phyloP scores from a whole-genome alignment of 2,329 filamentous ascomycete genomes.

The Colletotrichum sp. region DNA sequence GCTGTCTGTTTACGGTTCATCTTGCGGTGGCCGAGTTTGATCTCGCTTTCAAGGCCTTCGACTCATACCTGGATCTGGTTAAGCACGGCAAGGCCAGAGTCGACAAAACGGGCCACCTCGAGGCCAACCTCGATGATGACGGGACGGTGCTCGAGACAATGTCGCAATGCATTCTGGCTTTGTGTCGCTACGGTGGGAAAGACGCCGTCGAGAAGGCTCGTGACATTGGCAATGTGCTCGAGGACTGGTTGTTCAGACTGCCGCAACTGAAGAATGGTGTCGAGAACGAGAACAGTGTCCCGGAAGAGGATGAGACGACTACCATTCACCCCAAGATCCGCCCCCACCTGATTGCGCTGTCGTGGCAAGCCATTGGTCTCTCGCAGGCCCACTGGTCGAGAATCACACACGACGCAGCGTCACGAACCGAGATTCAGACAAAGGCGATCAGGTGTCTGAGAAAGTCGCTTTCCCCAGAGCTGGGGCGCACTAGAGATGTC shows the following conservation, averaged over 20 bases:
- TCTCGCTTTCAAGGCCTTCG: slow-evolving; percentile 86
- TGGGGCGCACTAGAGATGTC: slow-evolving; percentile 70
- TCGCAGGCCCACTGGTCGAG: slow-evolving; percentile 88
- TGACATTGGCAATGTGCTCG: slow-evolving; percentile 72
- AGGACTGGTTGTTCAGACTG: slow-evolving; percentile 75
- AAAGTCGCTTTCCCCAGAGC: slow-evolving; percentile 72
- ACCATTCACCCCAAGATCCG: slow-evolving; percentile 53
- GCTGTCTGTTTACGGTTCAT: slow-evolving; percentile 88
- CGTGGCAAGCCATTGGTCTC: slow-evolving; percentile 86
- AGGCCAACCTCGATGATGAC: slow-evolving; percentile 79
- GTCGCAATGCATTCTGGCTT: slow-evolving; percentile 77
- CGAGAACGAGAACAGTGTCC: slow-evolving; percentile 31
- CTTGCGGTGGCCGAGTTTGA: slow-evolving; percentile 90
- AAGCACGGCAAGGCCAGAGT: slow-evolving; percentile 84
- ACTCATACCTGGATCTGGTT: slow-evolving; percentile 90
- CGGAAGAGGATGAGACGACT: slow-evolving; percentile 36
- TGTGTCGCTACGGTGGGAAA: slow-evolving; percentile 81
- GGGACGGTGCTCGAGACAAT: slow-evolving; percentile 78
- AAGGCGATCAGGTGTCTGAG: slow-evolving; percentile 80
- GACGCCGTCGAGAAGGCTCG: slow-evolving; percentile 81
- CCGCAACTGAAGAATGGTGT: slow-evolving; percentile 37
- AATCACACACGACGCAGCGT: slow-evolving; percentile 76
- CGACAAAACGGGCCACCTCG: slow-evolving; percentile 75
- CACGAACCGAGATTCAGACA: slow-evolving; percentile 74
- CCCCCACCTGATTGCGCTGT: slow-evolving; percentile 66